These are phyloP conservation scores for Lophiotrema nucula DNA, from an alignment of 495 filamentous ascomycete genomes.

Conservation along the genomic window DNA sequence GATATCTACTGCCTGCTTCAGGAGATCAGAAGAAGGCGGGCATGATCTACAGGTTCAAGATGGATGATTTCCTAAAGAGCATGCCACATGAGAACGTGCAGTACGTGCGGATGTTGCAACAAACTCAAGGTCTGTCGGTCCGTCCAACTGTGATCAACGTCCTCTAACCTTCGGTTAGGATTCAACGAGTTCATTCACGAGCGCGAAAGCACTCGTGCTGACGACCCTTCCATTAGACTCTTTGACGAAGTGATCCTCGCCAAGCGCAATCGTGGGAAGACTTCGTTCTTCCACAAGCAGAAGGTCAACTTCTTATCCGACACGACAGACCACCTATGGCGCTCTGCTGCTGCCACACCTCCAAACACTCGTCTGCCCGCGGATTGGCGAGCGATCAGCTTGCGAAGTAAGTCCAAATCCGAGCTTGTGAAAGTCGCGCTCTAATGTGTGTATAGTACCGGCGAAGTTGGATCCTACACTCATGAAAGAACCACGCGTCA, in stretches of 20 bases:
- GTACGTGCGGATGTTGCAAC: conserved; percentile 80
- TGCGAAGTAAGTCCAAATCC: conserved; percentile 52
- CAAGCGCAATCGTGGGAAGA: conserved; percentile 81
- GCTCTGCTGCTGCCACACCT: conserved; percentile 77
- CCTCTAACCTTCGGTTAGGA: conserved; percentile 46
- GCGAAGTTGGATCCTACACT: conserved; percentile 78
- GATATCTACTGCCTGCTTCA: conserved; percentile 70
- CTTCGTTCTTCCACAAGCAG: conserved; percentile 44
- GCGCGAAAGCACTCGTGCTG: conserved; percentile 65
- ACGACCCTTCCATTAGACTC: conserved; percentile 71
- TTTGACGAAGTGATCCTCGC: conserved; percentile 96
- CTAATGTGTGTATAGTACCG: conserved; percentile 54
- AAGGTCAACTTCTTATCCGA: conserved; percentile 75
- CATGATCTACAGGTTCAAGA: conserved; percentile 87
- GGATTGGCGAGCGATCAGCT: conserved; percentile 59
- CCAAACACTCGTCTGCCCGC: conserved; percentile 70
- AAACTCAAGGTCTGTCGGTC: conserved; percentile 76
- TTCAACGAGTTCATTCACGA: conserved; percentile 98
- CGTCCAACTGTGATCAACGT: not conserved
- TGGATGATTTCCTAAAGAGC: conserved; percentile 88
- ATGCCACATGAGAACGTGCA: conserved; percentile 88
- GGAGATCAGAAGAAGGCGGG: conserved; percentile 84
- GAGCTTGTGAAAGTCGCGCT: not conserved
- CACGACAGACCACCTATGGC: conserved; percentile 88
- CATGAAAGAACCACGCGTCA: conserved; percentile 70